A percentile compares a stretch with the other conserved stretches of the same genome.
Evolutionary conservation across 345 rosid species (phyloP).

Genomic region (Odontarrhena argentea): DNA sequence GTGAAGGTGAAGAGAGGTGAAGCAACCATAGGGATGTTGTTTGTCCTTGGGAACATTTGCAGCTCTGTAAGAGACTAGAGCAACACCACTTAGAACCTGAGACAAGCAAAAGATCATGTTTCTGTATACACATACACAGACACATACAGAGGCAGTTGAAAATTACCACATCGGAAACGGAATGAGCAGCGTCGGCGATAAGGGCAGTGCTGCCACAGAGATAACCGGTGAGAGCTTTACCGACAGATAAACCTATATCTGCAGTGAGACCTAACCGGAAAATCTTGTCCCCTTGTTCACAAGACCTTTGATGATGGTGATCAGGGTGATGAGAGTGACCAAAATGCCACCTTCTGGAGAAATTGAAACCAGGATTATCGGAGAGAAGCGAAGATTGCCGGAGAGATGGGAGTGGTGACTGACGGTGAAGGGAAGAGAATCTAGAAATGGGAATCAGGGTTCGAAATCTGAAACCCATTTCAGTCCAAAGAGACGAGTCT

Average conservation of each 20-base stretch:
- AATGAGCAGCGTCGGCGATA: constrained; percentile 49
- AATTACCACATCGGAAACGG: constrained; percentile 47
- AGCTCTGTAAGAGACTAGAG: constrained; percentile 80
- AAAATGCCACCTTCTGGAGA: constrained; percentile 70
- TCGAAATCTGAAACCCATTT: constrained; percentile 58
- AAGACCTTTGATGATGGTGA: constrained; percentile 34
- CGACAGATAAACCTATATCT: constrained; percentile 41
- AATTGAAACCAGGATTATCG: constrained; percentile 35
- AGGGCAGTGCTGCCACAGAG: constrained; percentile 47
- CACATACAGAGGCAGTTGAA: neutral
- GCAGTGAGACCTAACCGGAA: constrained; percentile 74
- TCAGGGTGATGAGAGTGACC: constrained; percentile 56
- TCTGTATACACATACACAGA: neutral
- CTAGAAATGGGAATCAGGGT: constrained; percentile 45
- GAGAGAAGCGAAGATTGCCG: constrained; percentile 28
- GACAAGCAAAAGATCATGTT: neutral
- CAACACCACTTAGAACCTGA: constrained; percentile 90
- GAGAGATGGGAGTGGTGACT: constrained; percentile 15
- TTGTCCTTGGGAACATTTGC: constrained; percentile 85
- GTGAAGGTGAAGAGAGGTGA: neutral
- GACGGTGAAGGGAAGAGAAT: constrained; percentile 34
- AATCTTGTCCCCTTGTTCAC: constrained; percentile 61
- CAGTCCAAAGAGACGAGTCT: too few relatives aligned
- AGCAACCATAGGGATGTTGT: constrained; percentile 88
- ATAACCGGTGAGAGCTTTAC: constrained; percentile 44